Percentiles rank a stretch among this genome's conserved stretches.
Evolutionary conservation across 495 filamentous ascomycete genomes (phyloP).

Genomic region (Penicillium soppii): DNA sequence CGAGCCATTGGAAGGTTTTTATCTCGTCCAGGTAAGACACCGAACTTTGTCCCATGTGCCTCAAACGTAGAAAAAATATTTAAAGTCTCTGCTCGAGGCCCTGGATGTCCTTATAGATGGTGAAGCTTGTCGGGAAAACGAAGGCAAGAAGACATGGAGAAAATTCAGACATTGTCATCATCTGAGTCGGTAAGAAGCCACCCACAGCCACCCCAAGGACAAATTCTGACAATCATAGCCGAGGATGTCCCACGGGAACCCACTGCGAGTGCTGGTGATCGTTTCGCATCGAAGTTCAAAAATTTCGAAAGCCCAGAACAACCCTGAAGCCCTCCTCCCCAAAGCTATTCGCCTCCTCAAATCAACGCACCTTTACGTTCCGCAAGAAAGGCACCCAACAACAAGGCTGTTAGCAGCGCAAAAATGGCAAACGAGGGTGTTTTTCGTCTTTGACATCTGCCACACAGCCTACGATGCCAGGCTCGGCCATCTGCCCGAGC

Average conservation of each 20-base stretch:
- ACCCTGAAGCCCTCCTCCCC: conserved; percentile 19
- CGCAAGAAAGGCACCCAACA: not conserved
- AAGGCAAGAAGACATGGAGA: not conserved
- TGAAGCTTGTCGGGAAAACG: not conserved
- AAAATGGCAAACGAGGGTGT: conserved; percentile 24
- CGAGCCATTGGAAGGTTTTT: conserved; percentile 11
- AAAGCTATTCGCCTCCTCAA: conserved; percentile 19
- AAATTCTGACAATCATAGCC: conserved; percentile 1
- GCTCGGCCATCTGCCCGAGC: conserved; percentile 27
- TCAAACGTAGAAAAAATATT: not conserved
- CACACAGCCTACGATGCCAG: conserved; percentile 21
- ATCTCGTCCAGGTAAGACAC: conserved; percentile 2
- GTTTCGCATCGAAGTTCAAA: conserved; percentile 25
- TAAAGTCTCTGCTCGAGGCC: not conserved
- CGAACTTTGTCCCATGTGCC: conserved; percentile 1
- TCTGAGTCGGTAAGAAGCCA: not conserved
- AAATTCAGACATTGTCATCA: not conserved
- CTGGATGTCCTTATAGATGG: not conserved
- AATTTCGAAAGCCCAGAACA: conserved; percentile 15
- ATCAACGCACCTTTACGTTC: conserved; percentile 1
- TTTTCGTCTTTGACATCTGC: conserved; percentile 29
- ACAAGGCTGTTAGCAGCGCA: conserved; percentile 24
- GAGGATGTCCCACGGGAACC: conserved; percentile 11
- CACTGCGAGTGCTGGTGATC: conserved; percentile 24
- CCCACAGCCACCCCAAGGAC: not conserved